Conservation (phyloP, 1,284 basidiomycete genomes). For the Ganoderma lucidum region DNA sequence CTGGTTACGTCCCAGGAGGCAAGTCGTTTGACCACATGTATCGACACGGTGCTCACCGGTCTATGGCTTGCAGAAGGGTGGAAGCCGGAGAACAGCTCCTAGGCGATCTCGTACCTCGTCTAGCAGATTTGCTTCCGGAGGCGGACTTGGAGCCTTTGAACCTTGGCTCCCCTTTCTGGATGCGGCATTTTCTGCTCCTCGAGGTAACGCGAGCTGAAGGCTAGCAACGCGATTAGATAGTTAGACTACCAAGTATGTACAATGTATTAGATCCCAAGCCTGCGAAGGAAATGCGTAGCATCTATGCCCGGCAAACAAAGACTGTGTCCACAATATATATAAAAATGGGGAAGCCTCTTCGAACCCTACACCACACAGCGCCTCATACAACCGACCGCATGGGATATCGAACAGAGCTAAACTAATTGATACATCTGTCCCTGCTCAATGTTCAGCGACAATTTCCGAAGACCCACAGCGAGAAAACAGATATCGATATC, state of each 20-base stretch:
- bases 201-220: background rate
- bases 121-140: too few species aligned
- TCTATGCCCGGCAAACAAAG: background rate
- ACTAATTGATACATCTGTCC: slow-evolving; percentile 3
- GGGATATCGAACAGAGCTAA: background rate
- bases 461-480: background rate
- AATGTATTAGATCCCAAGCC: background rate
- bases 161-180: too few species aligned
- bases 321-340: background rate
- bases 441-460: background rate
- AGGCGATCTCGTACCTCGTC: too few species aligned
- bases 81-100: background rate
- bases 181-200: too few species aligned
- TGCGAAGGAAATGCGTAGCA: background rate
- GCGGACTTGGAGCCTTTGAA: too few species aligned
- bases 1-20: slow-evolving; percentile 2
- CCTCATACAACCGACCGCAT: background rate
- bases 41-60: background rate
- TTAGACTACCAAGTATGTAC: background rate
- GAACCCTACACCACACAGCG: background rate
- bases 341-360: background rate
- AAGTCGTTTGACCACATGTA: background rate
- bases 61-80: background rate
- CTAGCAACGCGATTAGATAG: background rate
- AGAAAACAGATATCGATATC: background rate